phyloP scores from a whole-genome alignment of 352 stramenopile species.

The Phytophthora sp. region DNA sequence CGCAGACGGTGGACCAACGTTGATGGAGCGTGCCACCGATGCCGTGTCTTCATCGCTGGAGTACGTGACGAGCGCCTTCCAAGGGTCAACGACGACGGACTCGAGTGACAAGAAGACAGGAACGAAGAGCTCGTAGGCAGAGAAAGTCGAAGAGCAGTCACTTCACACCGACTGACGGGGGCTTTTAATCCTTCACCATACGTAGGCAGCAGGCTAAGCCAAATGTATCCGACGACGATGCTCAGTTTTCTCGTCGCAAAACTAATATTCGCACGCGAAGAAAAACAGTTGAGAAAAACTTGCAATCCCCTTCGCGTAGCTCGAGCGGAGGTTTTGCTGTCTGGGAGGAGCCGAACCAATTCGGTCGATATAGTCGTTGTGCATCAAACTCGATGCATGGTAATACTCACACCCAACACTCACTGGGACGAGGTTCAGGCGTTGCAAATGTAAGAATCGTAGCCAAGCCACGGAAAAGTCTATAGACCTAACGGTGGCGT shows the following conservation, averaged over 20 bases:
- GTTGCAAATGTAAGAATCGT: conserved; percentile 17
- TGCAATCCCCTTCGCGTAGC: conserved; percentile 11
- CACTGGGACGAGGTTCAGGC: conserved; percentile 26
- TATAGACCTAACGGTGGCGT: conserved; percentile 11
- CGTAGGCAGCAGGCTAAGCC: not conserved
- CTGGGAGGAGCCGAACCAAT: conserved; percentile 9
- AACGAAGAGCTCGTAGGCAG: conserved; percentile 14
- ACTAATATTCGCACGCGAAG: not conserved
- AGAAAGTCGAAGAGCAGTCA: too few species aligned
- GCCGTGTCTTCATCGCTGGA: conserved; percentile 18
- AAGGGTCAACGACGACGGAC: not conserved
- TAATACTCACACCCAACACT: conserved; percentile 25
- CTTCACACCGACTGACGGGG: too few species aligned
- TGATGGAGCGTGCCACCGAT: conserved; percentile 31
- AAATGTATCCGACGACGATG: too few species aligned
- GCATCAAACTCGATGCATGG: conserved; percentile 14
- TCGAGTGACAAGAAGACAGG: conserved; percentile 1
- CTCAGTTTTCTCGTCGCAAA: too few species aligned
- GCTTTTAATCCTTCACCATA: not conserved
- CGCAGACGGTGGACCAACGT: conserved; percentile 20
- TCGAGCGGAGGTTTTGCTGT: not conserved
- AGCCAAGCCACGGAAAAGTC: conserved; percentile 19
- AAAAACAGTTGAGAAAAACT: conserved; percentile 18
- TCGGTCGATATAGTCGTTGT: conserved; percentile 9
- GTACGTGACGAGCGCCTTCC: conserved; percentile 20